Conservation (phyloP, 208 protist genomes). For the Acanthamoeba lenticulata region DNA sequence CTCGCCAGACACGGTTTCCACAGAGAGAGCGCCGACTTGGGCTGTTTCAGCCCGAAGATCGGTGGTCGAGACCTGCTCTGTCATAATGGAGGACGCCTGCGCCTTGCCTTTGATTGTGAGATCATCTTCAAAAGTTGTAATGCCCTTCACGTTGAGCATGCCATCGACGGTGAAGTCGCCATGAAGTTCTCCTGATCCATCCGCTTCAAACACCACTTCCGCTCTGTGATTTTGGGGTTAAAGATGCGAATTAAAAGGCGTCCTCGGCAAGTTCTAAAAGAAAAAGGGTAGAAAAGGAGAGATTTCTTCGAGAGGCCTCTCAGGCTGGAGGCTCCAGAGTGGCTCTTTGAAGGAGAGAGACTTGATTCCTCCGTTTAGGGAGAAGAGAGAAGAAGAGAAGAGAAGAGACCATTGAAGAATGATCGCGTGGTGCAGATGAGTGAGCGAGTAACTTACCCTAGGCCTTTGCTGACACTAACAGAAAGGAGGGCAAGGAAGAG, state of each 20-base stretch:
- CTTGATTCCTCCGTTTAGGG: too few relatives aligned
- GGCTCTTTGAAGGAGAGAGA: too few relatives aligned
- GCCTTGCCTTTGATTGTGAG: neutral
- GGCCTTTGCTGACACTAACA: neutral
- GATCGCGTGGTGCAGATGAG: neutral
- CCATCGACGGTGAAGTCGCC: constrained; percentile 18
- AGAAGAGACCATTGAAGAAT: neutral
- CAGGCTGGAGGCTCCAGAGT: too few relatives aligned
- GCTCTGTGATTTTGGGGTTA: neutral
- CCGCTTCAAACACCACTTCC: constrained; percentile 50
- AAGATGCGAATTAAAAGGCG: too few relatives aligned
- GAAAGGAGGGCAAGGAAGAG: constrained; percentile 57
- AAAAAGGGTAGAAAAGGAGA: too few relatives aligned
- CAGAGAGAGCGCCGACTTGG: neutral
- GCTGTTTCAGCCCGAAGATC: neutral
- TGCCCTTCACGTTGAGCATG: neutral
- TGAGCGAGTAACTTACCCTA: neutral
- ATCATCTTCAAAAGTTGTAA: neutral
- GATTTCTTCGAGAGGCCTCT: too few relatives aligned
- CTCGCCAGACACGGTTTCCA: neutral
- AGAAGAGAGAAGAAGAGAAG: neutral
- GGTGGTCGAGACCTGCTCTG: neutral
- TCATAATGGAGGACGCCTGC: neutral
- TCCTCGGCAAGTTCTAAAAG: neutral
- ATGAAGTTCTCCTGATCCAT: constrained; percentile 43